phyloP scores from a whole-genome alignment of 768 basidiomycete genomes.

The Fomitopsis serialis region DNA sequence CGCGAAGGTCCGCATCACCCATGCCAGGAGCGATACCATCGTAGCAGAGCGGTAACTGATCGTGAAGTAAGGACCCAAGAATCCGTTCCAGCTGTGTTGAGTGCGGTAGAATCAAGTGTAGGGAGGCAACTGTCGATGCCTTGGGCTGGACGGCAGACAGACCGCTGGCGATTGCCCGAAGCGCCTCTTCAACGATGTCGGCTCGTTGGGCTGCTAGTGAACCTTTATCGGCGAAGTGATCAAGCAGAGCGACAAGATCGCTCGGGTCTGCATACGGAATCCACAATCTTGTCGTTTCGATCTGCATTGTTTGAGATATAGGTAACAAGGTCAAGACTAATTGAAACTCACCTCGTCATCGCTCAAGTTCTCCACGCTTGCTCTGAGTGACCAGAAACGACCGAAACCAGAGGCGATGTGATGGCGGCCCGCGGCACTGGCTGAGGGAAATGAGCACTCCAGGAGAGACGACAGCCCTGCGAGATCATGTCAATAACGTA shows the following conservation, averaged over 20 bases:
- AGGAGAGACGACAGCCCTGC: not conserved
- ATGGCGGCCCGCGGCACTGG: not conserved
- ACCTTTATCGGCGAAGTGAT: not conserved
- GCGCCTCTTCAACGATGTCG: not conserved
- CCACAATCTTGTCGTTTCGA: not conserved
- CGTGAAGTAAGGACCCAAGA: conserved; percentile 36
- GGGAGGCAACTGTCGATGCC: not conserved
- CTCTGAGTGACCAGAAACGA: not conserved
- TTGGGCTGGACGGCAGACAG: not conserved
- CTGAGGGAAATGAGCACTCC: not conserved
- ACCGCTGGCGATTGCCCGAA: not conserved
- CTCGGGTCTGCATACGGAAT: not conserved
- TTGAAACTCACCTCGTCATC: not conserved
- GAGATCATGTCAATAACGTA: not conserved
- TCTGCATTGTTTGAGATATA: not conserved
- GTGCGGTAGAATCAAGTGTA: conserved; percentile 10
- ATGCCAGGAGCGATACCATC: conserved; percentile 15
- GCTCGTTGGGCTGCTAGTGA: not conserved
- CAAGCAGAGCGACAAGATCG: not conserved
- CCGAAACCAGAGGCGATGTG: not conserved
- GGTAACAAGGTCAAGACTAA: not conserved
- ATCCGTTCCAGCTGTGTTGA: conserved; percentile 42
- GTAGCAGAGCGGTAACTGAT: conserved; percentile 25
- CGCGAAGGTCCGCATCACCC: not conserved
- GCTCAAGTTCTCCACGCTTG: not conserved